Percentiles rank a stretch among this genome's conserved stretches.
phyloP scores from a whole-genome alignment of 257 asterid species.

The Solanum okadae region DNA sequence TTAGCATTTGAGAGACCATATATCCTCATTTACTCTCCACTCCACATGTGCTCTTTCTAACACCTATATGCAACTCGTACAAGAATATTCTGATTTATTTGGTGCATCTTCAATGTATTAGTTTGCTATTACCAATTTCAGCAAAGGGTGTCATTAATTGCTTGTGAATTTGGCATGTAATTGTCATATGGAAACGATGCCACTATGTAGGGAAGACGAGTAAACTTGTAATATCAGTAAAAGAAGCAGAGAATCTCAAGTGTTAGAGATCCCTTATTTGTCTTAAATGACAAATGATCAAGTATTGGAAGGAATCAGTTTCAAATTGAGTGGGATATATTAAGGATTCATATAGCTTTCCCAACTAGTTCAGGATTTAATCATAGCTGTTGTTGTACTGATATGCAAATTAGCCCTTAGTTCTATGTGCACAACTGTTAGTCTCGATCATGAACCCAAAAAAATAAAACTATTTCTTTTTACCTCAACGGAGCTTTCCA shows the following conservation, averaged over 20 bases:
- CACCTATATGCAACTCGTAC: neutral
- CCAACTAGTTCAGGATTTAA: neutral
- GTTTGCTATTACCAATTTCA: neutral
- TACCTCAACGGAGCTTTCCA: neutral
- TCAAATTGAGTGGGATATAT: neutral
- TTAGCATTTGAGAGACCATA: constrained; percentile 6
- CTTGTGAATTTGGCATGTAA: neutral
- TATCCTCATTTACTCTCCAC: neutral
- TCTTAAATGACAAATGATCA: neutral
- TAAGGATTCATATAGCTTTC: neutral
- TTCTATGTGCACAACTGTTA: neutral
- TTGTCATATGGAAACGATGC: neutral
- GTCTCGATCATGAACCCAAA: neutral
- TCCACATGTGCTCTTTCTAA: neutral
- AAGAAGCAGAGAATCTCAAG: neutral
- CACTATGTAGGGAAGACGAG: neutral
- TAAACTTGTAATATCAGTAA: neutral
- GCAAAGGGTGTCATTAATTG: neutral
- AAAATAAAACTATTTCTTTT: neutral
- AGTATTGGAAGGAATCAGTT: neutral
- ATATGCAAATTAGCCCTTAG: neutral
- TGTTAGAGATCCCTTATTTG: neutral
- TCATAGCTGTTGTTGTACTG: neutral
- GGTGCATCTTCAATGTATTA: neutral
- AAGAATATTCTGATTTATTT: neutral